Evolutionary conservation across 1,139 yeast species (phyloP).

Genomic region (Kodamaea alishanica): DNA sequence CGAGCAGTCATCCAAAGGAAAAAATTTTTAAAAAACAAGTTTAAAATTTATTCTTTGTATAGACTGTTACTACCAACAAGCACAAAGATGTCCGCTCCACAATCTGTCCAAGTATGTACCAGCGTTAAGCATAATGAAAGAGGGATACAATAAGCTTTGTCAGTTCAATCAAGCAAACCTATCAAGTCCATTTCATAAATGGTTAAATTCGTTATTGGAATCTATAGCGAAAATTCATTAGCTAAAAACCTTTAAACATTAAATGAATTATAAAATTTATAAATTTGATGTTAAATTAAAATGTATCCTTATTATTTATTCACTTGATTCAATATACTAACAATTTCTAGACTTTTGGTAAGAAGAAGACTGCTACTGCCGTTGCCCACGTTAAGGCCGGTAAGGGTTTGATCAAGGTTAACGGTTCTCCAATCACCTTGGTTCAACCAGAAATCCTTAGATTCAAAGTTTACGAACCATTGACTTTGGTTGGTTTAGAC

Average conservation of each 20-base stretch:
- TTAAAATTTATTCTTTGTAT: slow-evolving; percentile 11
- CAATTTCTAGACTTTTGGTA: slow-evolving; percentile 86
- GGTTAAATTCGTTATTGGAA: no score
- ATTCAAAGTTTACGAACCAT: slow-evolving; percentile 99
- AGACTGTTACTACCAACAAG: slow-evolving; percentile 12
- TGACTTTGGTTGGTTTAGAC: slow-evolving; percentile 96
- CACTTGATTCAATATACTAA: slow-evolving; percentile 24
- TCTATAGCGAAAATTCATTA: no score
- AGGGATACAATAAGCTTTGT: background rate
- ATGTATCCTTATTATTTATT: no score
- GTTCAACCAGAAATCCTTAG: slow-evolving; percentile 99
- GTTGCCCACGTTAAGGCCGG: slow-evolving; percentile 99
- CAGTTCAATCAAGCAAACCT: background rate
- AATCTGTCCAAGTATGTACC: slow-evolving; percentile 67
- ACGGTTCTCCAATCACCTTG: slow-evolving; percentile 98
- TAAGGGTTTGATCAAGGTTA: slow-evolving; percentile 97
- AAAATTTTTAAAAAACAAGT: slow-evolving; percentile 11
- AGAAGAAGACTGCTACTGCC: slow-evolving; percentile 99
- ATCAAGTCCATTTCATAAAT: background rate
- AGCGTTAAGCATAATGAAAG: slow-evolving; percentile 1
- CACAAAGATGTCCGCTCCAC: slow-evolving; percentile 47
- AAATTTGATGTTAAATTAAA: no score
- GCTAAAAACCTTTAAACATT: background rate
- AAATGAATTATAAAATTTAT: background rate
- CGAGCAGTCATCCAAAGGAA: slow-evolving; percentile 2